Conservation (phyloP, 1,139 yeast species). For the Pichia sp. region DNA sequence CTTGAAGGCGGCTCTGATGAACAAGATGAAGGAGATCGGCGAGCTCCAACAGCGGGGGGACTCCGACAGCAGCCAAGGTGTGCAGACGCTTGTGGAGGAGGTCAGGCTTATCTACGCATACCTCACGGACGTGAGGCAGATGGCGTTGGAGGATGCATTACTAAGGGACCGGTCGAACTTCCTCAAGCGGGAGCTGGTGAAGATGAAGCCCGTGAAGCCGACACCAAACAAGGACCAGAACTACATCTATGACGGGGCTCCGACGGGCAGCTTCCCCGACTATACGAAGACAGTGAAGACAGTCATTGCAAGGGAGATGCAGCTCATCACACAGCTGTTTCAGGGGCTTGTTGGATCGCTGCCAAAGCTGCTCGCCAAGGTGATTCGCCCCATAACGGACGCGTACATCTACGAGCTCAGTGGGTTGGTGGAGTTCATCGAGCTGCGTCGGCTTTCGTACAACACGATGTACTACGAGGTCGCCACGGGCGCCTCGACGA, state of each 20-base stretch:
- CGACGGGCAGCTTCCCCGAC: constrained; percentile 49
- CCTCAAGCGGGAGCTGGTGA: constrained; percentile 15
- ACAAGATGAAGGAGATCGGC: constrained; percentile 27
- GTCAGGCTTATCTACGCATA: constrained; percentile 41
- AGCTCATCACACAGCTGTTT: constrained; percentile 18
- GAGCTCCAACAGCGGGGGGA: constrained; percentile 37
- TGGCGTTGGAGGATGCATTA: constrained; percentile 21
- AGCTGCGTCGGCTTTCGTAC: constrained; percentile 35
- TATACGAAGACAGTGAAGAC: constrained; percentile 32
- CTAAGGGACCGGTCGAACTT: constrained; percentile 22
- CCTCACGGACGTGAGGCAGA: constrained; percentile 26
- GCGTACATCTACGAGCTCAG: constrained; percentile 32
- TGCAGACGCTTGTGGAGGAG: constrained; percentile 36
- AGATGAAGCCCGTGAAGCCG: constrained; percentile 18
- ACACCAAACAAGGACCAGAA: constrained; percentile 26
- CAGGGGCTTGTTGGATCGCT: constrained; percentile 16
- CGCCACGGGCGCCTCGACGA: constrained; percentile 32
- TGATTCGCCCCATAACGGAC: constrained; percentile 47
- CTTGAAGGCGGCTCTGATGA: constrained; percentile 35
- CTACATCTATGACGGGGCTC: constrained; percentile 28
- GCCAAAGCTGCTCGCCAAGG: constrained; percentile 47
- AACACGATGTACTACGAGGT: constrained; percentile 46
- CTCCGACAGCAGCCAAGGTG: constrained; percentile 37
- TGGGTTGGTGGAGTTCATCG: constrained; percentile 35
- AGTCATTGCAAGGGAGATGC: constrained; percentile 21